These are phyloP conservation scores for Ustilago curta DNA, from an alignment of 1,284 basidiomycete genomes.

Conservation along the genomic window DNA sequence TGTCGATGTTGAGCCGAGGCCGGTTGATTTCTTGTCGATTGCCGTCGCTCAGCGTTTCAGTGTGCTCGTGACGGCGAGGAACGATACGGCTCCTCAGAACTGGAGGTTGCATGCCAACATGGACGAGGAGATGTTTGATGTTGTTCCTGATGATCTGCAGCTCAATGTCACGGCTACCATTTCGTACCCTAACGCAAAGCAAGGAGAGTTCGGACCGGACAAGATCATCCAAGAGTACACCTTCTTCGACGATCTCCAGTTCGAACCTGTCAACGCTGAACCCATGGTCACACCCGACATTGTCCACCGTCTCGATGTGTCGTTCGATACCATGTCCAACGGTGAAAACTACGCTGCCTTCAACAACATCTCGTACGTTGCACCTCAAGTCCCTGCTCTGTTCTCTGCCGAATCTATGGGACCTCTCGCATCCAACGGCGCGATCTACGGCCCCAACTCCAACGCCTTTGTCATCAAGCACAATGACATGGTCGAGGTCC, in stretches of 20 bases:
- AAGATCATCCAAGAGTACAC: constrained; percentile 57
- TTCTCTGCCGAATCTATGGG: constrained; percentile 51
- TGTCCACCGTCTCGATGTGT: constrained; percentile 70
- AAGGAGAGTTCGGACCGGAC: constrained; percentile 32
- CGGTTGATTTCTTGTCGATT: constrained; percentile 47
- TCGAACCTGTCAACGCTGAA: constrained; percentile 69
- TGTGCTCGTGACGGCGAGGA: constrained; percentile 73
- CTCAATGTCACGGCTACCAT: constrained; percentile 64
- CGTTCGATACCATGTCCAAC: constrained; percentile 71
- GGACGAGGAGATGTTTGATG: constrained; percentile 74
- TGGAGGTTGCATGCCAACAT: constrained; percentile 92
- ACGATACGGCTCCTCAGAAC: constrained; percentile 80
- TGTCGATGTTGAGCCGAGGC: constrained; percentile 43
- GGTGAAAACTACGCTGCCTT: constrained; percentile 68
- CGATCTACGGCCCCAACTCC: constrained; percentile 49
- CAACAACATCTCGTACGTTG: constrained; percentile 73
- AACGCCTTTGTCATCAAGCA: constrained; percentile 69
- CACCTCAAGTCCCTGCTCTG: constrained; percentile 61
- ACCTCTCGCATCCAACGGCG: constrained; percentile 68
- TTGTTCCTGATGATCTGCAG: constrained; percentile 56
- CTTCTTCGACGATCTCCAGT: constrained; percentile 71
- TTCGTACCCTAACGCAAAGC: constrained; percentile 45
- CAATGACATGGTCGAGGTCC: constrained; percentile 57
- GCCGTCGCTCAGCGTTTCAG: constrained; percentile 57
- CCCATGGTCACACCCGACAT: constrained; percentile 69